These are phyloP conservation scores for Penicillium bialowiezense DNA, from an alignment of 495 filamentous ascomycete species.

Conservation along the genomic window DNA sequence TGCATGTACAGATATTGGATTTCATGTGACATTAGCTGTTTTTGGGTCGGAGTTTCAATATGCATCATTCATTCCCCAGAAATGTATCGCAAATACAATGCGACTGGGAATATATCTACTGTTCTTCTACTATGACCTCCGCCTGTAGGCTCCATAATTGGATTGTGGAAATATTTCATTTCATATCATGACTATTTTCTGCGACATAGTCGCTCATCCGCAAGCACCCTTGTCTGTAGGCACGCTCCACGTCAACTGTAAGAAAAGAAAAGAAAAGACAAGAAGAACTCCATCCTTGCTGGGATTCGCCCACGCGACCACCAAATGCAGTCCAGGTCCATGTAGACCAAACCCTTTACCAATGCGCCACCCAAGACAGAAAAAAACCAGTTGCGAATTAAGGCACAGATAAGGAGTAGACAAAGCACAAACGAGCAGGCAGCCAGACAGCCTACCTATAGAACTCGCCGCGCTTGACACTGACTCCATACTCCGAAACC, in stretches of 20 bases:
- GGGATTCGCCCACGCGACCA: not conserved
- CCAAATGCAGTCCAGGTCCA: too few species aligned
- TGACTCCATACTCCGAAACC: constrained; percentile 94
- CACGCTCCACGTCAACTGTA: not conserved
- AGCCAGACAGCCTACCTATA: constrained; percentile 62
- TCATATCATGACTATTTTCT: constrained; percentile 5
- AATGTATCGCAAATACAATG: not conserved
- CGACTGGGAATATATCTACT: not conserved
- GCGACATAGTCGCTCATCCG: not conserved
- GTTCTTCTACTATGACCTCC: too few species aligned
- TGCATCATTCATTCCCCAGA: not conserved
- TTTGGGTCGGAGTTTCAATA: constrained; percentile 28
- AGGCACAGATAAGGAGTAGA: too few species aligned
- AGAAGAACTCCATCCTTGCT: constrained; percentile 1
- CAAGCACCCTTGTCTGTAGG: too few species aligned
- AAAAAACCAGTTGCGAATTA: not conserved
- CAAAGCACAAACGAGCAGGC: too few species aligned
- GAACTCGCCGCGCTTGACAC: constrained; percentile 94
- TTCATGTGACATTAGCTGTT: constrained; percentile 26
- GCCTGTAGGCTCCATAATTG: too few species aligned
- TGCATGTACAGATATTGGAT: constrained; percentile 31
- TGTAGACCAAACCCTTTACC: not conserved
- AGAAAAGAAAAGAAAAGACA: constrained; percentile 5
- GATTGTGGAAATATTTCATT: not conserved
- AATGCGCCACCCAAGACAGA: not conserved